Evolutionary conservation across 345 rosid species (phyloP), one percentile per base, ranked within the genome.

Genomic region (Acer saccharum): DNA sequence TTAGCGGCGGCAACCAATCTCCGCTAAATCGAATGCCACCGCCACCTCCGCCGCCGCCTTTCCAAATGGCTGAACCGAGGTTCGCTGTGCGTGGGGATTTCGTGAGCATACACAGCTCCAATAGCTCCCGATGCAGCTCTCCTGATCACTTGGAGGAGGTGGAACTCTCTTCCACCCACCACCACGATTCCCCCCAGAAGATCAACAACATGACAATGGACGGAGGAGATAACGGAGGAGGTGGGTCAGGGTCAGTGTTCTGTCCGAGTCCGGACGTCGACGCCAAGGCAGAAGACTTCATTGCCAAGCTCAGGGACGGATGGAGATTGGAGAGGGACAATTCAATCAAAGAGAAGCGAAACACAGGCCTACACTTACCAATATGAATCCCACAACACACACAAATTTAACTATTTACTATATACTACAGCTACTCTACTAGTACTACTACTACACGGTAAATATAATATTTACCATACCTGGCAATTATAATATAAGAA

Each of bases 241-340:
- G 57, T 18, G 85, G 77, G 39, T 68, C 78, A 29, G 80, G 85
- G 48, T 29, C 80, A 12, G 79, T 75, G 17, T 87, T 82, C 74
- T 92, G 94, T 74, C 93, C 92, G n/a, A 94, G 96, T 76, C 97
- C 97, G 10, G 98, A 94, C 78, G 97, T 94, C 16, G 88, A 94
- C 73, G 77, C 74, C 16, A 91, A 94, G 83, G 98, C 97, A 10
- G 98, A 90, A 39, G 81, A 80, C 25, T 94, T 94, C 84, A 94
- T 94, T n/a, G 96, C 98, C 41, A 88, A 91, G 85, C 89, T 91
- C 9, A 81, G 85, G 75, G 98, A 83, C 17, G 95, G 80, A 18
- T 94, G 95, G 98, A 86, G 88, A 76, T 81, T 92, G 20, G 98
- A 92, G 81, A 92, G 90, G 81, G 87, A 89, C 0, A 94, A 94